Evolutionary conservation across 2,329 filamentous ascomycete genomes (phyloP).

Genomic region (Lachnellula suecica): DNA sequence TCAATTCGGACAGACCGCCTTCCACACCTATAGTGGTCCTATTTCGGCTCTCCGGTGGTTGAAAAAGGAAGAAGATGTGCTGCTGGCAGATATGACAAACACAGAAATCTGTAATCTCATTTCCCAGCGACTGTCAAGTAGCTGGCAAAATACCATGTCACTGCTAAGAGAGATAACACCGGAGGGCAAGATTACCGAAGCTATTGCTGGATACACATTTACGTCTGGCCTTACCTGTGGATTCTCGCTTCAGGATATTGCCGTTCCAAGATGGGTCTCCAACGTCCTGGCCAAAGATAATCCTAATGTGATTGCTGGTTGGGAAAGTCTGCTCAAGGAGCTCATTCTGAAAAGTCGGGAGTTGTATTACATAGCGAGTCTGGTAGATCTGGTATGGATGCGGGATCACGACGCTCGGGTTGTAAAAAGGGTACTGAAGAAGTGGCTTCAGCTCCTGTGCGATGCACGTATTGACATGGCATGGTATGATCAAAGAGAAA

Average conservation of each 20-base stretch:
- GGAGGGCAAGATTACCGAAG: neutral
- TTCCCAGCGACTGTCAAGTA: neutral
- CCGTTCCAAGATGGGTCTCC: neutral
- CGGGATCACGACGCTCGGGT: no score
- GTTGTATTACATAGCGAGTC: no score
- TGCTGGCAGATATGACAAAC: neutral
- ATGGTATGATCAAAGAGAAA: neutral
- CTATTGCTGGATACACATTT: neutral
- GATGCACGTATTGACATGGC: neutral
- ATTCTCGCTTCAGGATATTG: neutral
- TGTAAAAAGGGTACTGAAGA: no score
- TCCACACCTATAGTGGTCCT: neutral
- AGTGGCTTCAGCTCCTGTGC: neutral
- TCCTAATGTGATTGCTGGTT: neutral
- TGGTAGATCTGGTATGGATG: no score
- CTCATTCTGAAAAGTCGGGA: neutral
- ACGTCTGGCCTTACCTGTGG: neutral
- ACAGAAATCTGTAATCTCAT: neutral
- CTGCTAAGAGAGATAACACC: neutral
- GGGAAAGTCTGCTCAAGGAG: neutral
- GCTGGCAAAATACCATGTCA: neutral
- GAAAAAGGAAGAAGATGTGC: neutral
- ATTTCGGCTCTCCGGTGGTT: neutral
- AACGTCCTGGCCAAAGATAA: neutral
- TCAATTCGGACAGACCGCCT: neutral